Evolutionary conservation across 2,329 filamentous ascomycete species (phyloP).

Genomic region (Aquanectria penicillioides): DNA sequence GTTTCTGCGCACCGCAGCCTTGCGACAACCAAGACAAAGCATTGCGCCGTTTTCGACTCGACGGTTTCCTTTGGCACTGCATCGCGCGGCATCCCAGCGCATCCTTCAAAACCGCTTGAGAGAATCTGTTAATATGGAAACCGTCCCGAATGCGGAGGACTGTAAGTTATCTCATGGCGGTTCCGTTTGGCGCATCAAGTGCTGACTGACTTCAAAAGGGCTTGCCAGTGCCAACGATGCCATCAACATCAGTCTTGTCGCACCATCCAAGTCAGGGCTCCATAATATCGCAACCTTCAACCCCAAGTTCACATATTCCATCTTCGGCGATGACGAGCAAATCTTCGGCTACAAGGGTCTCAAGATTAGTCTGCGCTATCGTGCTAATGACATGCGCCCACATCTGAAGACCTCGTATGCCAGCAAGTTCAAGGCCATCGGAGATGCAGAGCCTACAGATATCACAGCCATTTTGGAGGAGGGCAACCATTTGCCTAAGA

Average conservation of each 20-base stretch:
- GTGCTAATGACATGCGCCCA: slow-evolving; percentile 79
- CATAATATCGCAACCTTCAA: slow-evolving; percentile 76
- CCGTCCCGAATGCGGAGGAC: slow-evolving; percentile 45
- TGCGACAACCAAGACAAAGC: slow-evolving; percentile 10
- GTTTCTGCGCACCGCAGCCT: slow-evolving; percentile 16
- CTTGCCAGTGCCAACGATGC: slow-evolving; percentile 70
- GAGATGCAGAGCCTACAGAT: slow-evolving; percentile 75
- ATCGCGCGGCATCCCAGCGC: slow-evolving; percentile 8
- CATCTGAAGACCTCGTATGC: slow-evolving; percentile 76
- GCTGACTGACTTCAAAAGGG: slow-evolving; percentile 56
- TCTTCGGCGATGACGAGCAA: slow-evolving; percentile 92
- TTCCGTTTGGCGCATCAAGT: slow-evolving; percentile 8
- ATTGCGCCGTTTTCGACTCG: background rate
- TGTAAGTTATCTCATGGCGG: slow-evolving; percentile 41
- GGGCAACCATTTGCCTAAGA: slow-evolving; percentile 74
- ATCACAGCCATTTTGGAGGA: slow-evolving; percentile 70
- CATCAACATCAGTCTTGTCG: slow-evolving; percentile 68
- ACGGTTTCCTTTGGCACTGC: background rate
- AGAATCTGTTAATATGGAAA: slow-evolving; percentile 39
- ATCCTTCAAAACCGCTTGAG: background rate
- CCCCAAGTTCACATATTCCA: slow-evolving; percentile 88
- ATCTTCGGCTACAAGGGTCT: slow-evolving; percentile 92
- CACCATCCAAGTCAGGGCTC: slow-evolving; percentile 58
- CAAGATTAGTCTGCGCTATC: slow-evolving; percentile 76
- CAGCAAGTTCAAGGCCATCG: slow-evolving; percentile 75